Conservation (phyloP, 768 basidiomycete species). For the Tephrocybe sp. region DNA sequence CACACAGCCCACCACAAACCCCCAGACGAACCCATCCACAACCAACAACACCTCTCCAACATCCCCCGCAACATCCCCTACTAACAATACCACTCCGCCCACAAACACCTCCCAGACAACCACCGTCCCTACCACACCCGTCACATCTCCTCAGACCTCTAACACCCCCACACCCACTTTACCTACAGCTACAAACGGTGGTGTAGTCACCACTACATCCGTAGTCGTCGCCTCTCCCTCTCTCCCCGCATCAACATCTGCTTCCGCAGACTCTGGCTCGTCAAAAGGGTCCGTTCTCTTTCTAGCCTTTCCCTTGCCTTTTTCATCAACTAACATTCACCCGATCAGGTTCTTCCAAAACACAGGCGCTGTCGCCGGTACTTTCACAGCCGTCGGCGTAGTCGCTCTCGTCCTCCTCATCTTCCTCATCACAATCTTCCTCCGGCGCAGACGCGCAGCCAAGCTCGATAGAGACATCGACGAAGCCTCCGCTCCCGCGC, state of each 20-base stretch:
- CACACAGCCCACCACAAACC: background rate
- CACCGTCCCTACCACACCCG: background rate
- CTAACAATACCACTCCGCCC: background rate
- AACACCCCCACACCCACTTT: background rate
- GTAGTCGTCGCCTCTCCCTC: constrained; percentile 7
- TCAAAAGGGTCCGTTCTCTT: constrained; percentile 10
- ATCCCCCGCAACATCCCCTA: background rate
- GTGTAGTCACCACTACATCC: constrained; percentile 10
- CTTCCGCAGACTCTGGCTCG: background rate
- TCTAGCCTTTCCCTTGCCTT: no score
- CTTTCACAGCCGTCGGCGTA: constrained; percentile 70
- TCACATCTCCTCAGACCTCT: background rate
- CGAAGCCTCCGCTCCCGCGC: constrained; percentile 51
- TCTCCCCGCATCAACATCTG: background rate
- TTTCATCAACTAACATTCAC: background rate
- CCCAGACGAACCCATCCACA: background rate
- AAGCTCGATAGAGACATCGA: constrained; percentile 73
- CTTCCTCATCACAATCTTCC: constrained; percentile 42
- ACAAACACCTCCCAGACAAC: background rate
- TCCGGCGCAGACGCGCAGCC: constrained; percentile 63
- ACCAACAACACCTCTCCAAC: background rate
- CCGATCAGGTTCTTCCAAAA: constrained; percentile 45
- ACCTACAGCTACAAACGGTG: background rate
- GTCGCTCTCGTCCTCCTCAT: constrained; percentile 50
- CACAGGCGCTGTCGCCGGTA: constrained; percentile 68